Base-by-base conservation (phyloP, 441 rosid species). In the Bocquillonia castaneifolia region DNA sequence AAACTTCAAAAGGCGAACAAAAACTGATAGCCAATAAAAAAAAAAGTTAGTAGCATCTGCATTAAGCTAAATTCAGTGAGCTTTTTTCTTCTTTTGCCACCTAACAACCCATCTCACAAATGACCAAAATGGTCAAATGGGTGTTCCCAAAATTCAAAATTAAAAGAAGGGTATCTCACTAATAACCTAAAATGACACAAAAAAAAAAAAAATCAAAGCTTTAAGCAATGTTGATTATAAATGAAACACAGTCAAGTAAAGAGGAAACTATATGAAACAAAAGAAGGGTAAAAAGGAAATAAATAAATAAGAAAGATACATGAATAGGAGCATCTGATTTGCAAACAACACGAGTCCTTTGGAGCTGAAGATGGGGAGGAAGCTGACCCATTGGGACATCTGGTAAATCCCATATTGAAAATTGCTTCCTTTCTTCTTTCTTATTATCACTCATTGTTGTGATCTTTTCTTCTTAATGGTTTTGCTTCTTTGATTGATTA, bases 361-460 rank as follows among this genome's bases (percentile, higher is more conserved):
- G 86, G 59, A 79, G 81, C 68, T 87, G 80, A 2, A 87, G 83
- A 75, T 87, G 89, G 0, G 88, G 86, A 14, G 97, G 90, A 14
- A 92, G 85, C 69, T 80, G 80, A 15, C 80, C 70, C 81, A 66
- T 74, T 28, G 95, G 92, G 28, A 91, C 90, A 68, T 89, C 97
- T 8, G 97, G 89, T 71, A 93, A 78, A 64, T 88, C 82, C 76
- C 81, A 71, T 13, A 84, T 77, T 34, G 79, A 76, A 74, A 88
- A 82, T 8, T 69, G 57, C 37, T 75, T 71, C 37, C 63, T 60
- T 20, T 70, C 68, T 45, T 61, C 42, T 26, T 40, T 72, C 17
- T 54, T 13, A 14, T 48, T 72, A 6, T 55, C 67, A 71, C 64
- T 76, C 40, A 26, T 25, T 1, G 18, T 44, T 1, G 5, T 44